Evolutionary conservation across 192 early-diverging fungal genomes (phyloP).

Genomic region (Spinellus fusiger): DNA sequence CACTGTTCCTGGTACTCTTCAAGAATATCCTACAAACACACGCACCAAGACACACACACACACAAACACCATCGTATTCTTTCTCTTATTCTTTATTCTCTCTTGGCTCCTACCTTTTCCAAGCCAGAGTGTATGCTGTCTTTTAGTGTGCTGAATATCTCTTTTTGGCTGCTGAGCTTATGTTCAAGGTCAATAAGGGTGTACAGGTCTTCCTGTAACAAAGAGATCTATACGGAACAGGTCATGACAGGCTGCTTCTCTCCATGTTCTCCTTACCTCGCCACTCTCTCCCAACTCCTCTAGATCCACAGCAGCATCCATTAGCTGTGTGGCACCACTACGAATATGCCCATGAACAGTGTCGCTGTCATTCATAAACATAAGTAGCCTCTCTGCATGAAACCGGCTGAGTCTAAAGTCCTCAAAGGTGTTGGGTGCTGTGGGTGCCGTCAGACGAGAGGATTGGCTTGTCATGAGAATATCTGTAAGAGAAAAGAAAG

Average conservation of each 20-base stretch:
- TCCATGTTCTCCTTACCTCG: background rate
- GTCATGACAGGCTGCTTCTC: too few relatives aligned
- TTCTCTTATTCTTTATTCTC: background rate
- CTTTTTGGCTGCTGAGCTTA: background rate
- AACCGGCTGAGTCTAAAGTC: background rate
- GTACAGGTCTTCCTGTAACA: too few relatives aligned
- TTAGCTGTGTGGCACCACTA: background rate
- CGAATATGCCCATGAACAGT: background rate
- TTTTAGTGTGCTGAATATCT: background rate
- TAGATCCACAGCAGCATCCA: constrained; percentile 7
- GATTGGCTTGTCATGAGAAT: too few relatives aligned
- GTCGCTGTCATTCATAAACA: background rate
- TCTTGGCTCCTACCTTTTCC: background rate
- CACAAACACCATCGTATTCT: background rate
- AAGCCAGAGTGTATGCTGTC: background rate
- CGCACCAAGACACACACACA: too few relatives aligned
- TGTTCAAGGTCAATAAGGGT: background rate
- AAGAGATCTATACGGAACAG: too few relatives aligned
- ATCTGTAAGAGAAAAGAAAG: background rate
- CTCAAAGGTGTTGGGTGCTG: background rate
- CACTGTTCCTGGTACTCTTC: too few relatives aligned
- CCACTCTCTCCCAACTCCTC: constrained; percentile 1
- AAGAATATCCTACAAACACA: too few relatives aligned
- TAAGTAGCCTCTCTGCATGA: background rate
- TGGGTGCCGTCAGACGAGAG: too few relatives aligned